Conservation (phyloP, 176 grass and related monocot species). For the Triticum urartu region DNA sequence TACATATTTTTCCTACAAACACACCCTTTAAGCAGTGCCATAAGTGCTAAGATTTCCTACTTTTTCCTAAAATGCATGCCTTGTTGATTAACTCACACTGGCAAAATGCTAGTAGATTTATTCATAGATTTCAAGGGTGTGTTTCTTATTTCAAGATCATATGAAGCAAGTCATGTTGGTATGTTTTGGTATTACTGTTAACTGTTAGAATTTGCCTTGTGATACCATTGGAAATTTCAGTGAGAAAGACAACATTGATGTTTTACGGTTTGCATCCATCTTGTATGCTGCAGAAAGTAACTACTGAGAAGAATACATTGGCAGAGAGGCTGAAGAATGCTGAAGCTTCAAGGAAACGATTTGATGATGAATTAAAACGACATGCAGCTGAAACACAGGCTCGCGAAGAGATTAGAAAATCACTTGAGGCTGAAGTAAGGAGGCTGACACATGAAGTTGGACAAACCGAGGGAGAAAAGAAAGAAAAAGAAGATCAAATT, state of each 20-base stretch:
- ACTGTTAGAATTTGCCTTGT: conserved; percentile 1
- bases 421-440: conserved; percentile 77
- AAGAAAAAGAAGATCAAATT: conserved; percentile 90
- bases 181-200: conserved; percentile 5
- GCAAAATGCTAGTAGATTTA: neutral
- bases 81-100: neutral
- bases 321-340: conserved; percentile 74
- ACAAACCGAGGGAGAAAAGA: conserved; percentile 75
- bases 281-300: conserved; percentile 63
- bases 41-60: neutral
- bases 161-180: neutral
- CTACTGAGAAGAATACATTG: conserved; percentile 83
- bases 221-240: conserved; percentile 20
- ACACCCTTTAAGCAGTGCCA: neutral
- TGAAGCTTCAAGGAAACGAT: conserved; percentile 73
- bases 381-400: conserved; percentile 67
- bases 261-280: conserved; percentile 22
- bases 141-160: conserved; percentile 16
- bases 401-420: conserved; percentile 62
- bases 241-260: conserved; percentile 1
- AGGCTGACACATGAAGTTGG: conserved; percentile 68
- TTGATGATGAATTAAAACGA: conserved; percentile 86
- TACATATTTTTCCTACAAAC: no score
- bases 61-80: neutral
- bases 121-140: neutral